Percentiles rank a stretch among this genome's conserved stretches.
Conservation (phyloP, 352 stramenopile species). For the Globisporangium cylindrosporum region DNA sequence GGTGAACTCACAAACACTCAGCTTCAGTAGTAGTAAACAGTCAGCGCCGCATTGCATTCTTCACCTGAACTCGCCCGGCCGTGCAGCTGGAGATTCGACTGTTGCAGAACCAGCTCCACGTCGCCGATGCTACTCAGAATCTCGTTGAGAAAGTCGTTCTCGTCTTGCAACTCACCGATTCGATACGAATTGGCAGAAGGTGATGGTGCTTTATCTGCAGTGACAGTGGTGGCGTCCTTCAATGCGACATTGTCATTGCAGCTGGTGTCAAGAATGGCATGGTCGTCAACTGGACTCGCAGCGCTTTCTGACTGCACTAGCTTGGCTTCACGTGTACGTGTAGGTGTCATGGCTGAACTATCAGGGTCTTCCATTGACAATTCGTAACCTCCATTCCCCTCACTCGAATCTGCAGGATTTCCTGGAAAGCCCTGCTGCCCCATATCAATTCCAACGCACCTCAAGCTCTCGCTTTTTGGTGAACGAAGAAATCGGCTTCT, state of each 20-base stretch:
- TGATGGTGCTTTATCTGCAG: neutral
- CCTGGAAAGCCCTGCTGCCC: neutral
- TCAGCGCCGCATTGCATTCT: too few relatives aligned
- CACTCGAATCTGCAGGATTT: neutral
- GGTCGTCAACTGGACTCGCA: neutral
- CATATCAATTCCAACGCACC: too few relatives aligned
- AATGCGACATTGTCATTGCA: neutral
- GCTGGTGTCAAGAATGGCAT: neutral
- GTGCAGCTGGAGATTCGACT: constrained; percentile 21
- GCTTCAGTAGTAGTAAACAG: neutral
- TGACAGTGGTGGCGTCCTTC: neutral
- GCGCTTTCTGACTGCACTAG: neutral
- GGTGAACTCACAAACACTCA: neutral
- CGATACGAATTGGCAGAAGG: neutral
- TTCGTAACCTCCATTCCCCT: neutral
- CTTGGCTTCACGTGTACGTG: neutral
- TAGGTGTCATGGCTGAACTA: neutral
- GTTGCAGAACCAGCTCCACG: constrained; percentile 50
- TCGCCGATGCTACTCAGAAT: constrained; percentile 63
- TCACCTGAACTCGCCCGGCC: neutral
- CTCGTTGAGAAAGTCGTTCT: constrained; percentile 49
- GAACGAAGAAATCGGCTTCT: neutral
- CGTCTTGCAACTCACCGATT: constrained; percentile 21
- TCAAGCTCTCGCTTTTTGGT: neutral
- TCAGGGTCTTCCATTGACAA: neutral